These are phyloP conservation scores for Globisporangium middletonii DNA, from an alignment of 352 stramenopile genomes.

Conservation along the genomic window DNA sequence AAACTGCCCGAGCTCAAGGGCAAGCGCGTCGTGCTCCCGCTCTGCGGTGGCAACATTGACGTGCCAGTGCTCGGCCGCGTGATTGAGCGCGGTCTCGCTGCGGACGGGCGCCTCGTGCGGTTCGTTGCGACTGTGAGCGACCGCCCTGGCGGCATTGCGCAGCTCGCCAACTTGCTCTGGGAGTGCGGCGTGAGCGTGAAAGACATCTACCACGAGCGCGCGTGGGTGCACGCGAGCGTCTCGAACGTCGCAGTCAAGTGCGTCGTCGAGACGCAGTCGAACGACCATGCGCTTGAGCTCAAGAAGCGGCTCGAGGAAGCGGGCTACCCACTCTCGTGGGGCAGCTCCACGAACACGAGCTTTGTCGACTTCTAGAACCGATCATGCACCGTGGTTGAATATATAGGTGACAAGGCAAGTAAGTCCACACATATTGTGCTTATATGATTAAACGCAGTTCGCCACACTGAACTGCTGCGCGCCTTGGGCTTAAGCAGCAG, in stretches of 20 bases:
- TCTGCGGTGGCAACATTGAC: constrained; percentile 98
- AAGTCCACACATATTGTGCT: neutral
- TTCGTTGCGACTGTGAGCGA: constrained; percentile 97
- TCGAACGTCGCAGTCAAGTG: constrained; percentile 95
- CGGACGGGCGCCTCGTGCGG: constrained; percentile 93
- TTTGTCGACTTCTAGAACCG: constrained; percentile 16
- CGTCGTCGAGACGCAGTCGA: constrained; percentile 93
- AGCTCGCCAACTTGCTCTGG: constrained; percentile 88
- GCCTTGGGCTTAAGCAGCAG: no score
- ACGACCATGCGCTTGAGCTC: constrained; percentile 88
- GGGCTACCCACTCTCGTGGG: constrained; percentile 89
- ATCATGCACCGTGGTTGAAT: neutral
- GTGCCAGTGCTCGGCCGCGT: constrained; percentile 93
- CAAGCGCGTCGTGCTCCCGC: constrained; percentile 93
- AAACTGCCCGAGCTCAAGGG: constrained; percentile 89
- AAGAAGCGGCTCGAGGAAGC: constrained; percentile 78
- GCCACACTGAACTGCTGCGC: neutral
- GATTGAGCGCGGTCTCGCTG: constrained; percentile 95
- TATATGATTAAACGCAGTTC: no score
- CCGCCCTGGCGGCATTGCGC: constrained; percentile 91
- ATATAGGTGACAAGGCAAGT: neutral
- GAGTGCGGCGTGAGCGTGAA: constrained; percentile 91
- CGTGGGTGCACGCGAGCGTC: constrained; percentile 94
- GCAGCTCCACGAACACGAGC: constrained; percentile 22
- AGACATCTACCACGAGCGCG: constrained; percentile 97